Conservation (phyloP, 495 filamentous ascomycete species). For the Wilcoxina mikolae region DNA sequence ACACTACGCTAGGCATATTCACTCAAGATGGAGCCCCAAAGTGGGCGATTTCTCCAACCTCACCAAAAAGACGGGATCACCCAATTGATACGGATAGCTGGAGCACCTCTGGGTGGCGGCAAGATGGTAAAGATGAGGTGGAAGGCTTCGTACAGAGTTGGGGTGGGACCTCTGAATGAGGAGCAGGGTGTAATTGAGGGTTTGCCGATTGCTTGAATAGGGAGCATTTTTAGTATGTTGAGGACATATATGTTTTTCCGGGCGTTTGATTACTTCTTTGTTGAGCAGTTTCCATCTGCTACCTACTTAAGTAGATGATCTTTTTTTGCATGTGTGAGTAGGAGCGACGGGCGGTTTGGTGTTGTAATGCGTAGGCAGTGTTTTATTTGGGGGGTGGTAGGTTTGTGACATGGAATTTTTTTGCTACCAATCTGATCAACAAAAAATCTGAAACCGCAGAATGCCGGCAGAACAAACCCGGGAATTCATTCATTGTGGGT, state of each 20-base stretch:
- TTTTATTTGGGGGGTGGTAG: too few relatives aligned
- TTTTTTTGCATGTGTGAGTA: not conserved
- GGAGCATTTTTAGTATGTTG: not conserved
- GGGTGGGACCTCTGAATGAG: conserved; percentile 41
- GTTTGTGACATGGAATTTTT: too few relatives aligned
- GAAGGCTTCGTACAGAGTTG: conserved; percentile 67
- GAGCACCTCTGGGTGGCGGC: conserved; percentile 54
- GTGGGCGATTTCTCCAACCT: conserved; percentile 56
- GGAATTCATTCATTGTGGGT: too few relatives aligned
- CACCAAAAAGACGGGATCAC: conserved; percentile 63
- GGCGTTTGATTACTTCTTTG: not conserved
- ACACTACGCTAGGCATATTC: conserved; percentile 19
- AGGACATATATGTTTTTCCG: not conserved
- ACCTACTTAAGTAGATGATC: too few relatives aligned
- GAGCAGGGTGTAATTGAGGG: conserved; percentile 85
- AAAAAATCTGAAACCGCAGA: too few relatives aligned
- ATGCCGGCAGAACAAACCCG: too few relatives aligned
- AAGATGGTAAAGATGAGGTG: conserved; percentile 72
- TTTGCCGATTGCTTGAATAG: conserved; percentile 49
- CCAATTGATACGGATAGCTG: conserved; percentile 65
- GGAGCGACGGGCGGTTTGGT: too few relatives aligned
- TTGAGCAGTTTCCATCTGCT: too few relatives aligned
- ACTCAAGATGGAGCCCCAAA: conserved; percentile 69
- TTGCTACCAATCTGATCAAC: too few relatives aligned
- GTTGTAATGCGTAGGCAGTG: too few relatives aligned